Evolutionary conservation across 306 rosid genomes (phyloP), one percentile per base, ranked within the genome.

Genomic region (Cicer pinnatifidum): DNA sequence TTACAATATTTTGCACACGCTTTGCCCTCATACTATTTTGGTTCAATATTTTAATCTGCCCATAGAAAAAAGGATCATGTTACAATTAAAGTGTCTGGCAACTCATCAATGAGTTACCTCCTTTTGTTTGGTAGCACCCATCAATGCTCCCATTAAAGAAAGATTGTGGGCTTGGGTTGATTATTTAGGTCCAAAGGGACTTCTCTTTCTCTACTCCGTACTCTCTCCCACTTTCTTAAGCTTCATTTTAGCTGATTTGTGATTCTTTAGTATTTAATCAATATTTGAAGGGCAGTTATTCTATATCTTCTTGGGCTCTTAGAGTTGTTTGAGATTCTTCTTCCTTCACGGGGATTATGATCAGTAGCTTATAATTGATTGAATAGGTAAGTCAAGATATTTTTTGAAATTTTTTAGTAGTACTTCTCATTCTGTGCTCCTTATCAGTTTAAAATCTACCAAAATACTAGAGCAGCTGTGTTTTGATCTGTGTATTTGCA

Each of bases 81-180:
- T 80, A 67, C 60, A 73, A 53, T 40, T 45, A 11, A 16, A 17
- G 52, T 60, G 69, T 33, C 57, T 66, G 51, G 39, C 44, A 17
- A 37, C 73, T 60, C 74, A 37, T 40, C 71, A 62, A 39, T 40
- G 57, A 35, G 50, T 23, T 12, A 15, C 63, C 48, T 71, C 54
- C 78, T 17, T 72, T 33, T 41, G 76, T 75, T 60, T 75, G 78
- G 78, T 83, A 47, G 61, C 71, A 28, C 37, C 16, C 38, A 41
- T 64, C 58, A 46, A 66, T 71, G 73, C 82, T 20, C 75, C 19
- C 67, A 76, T 71, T 56, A 48, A 71, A 71, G 47, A 69, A 61
- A 61, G 57, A 45, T 60, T 57, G 39, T 71, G 57, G 56, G 63
- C 64, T 47, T 33, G 9, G 5, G 9, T 6, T 17, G 70, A 19